Base-by-base conservation (phyloP, 495 filamentous ascomycete species). In the Penicillium manginii region DNA sequence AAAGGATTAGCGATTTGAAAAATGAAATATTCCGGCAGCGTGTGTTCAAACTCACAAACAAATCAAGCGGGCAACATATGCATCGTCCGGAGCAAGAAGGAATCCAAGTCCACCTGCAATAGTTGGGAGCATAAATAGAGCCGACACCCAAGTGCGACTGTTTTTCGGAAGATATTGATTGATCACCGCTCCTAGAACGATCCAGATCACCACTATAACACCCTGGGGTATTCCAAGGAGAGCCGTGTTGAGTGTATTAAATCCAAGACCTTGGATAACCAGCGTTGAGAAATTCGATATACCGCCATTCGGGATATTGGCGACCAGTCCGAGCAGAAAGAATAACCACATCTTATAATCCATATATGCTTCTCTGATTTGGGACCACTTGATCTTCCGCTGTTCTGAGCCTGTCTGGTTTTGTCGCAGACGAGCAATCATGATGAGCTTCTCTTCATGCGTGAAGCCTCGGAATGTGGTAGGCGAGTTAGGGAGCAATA, bases 241-340 rank as follows among this genome's bases (percentile, higher is more conserved):
- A 10, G 35, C 35, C 0, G 35, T 37, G 12, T 37, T 37, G 12
- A 37, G 65, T 1, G 78, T 78, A 5, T 71, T 73, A 49, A 84
- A 87, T 6, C 85, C 83, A 48, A 84, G 82, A 0, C 83, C 81
- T 56, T 85, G 70, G 43, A 86, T 83, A 45, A 88, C 81, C 18
- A 86, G 54, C 0, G 81, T 83, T 14, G 78, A 78, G 58, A 87
- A 87, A 51, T 84, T 86, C 1, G 75, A 76, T n/a, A 88, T 77
- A 0, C 72, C 73, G 2, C 75, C 74, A 23, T 78, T 77, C 2
- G 74, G 74, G 9, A 78, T 74, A 21, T 78, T 75, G 8, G 64
- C 61, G 22, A 66, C 59, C 31, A 79, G 54, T 6, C 67, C 69
- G 0, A 76, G 56, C 0, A 74, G 35, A 10, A 73, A 66, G 43